Conservation (phyloP, 208 protist species). For the Phytomonas francai region DNA sequence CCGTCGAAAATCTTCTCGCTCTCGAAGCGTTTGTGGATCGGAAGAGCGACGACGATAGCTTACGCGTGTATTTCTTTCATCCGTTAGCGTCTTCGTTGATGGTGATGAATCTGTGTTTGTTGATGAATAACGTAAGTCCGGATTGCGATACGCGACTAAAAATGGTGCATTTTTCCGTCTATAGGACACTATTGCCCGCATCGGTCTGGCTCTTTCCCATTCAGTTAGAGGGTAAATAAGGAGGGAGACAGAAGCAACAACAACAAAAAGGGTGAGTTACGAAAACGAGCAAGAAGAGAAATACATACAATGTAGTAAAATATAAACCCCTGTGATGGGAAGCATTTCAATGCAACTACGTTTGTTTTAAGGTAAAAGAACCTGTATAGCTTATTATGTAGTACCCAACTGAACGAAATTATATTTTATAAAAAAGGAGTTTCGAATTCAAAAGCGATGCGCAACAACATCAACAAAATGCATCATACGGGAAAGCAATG, state of each 20-base stretch:
- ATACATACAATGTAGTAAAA: neutral
- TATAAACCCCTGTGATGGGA: neutral
- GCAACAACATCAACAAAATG: neutral
- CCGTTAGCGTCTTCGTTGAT: neutral
- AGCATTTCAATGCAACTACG: neutral
- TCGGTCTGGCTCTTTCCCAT: neutral
- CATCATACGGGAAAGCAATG: neutral
- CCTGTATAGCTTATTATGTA: neutral
- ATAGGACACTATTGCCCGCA: neutral
- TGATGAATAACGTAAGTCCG: neutral
- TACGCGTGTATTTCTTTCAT: slow-evolving; percentile 1
- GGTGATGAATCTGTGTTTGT: neutral
- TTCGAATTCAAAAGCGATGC: neutral
- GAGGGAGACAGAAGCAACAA: neutral
- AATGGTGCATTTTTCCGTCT: neutral
- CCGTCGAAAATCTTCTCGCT: slow-evolving; percentile 65
- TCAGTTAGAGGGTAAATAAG: neutral
- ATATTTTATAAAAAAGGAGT: neutral
- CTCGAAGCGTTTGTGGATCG: slow-evolving; percentile 61
- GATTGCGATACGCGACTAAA: neutral
- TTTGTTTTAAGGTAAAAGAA: neutral
- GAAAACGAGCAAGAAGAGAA: slow-evolving; percentile 3
- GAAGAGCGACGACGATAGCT: slow-evolving; percentile 62
- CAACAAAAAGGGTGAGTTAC: neutral
- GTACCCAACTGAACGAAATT: neutral